Base-by-base conservation (phyloP, 2,329 filamentous ascomycete genomes). In the Aspergillus aculeatinus region DNA sequence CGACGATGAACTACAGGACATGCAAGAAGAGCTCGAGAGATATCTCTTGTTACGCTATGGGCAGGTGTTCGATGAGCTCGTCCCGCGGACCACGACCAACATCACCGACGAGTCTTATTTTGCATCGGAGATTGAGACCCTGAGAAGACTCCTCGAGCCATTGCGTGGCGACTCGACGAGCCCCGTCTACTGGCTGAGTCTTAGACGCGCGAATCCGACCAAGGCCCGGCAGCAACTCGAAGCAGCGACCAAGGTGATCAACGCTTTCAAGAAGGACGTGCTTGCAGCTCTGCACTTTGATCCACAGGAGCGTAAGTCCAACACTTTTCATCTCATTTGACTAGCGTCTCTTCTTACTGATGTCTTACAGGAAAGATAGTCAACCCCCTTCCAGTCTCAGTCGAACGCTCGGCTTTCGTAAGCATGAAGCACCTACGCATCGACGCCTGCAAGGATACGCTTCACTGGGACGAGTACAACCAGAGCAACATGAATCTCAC, bases 1-100 rank as follows among this genome's bases (percentile, higher is more conserved):
- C 68, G 87, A 87, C 67, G 76, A 82, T 1, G 81, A 83, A 52
- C 86, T 90, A 62, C 84, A 86, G 64, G 83, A 85, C 65, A 86
- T 89, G 52, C 88, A 90, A 71, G 74, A 78, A 5, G 85, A 88
- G 56, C 77, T 91, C 52, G 83, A 86, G 51, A 76, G 80, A 47
- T 90, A 87, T 87, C 83, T 85, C 51, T 84, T 87, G 61, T 78
- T 81, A 56, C 75, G 57, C 23, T 66, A 62, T 44, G 49, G 58
- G 3, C 42, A 48, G n/a, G 29, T 50, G 39, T n/a, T 25, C 27
- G 23, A 55, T 11, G 42, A 44, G 2, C 51, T 55, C 19, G 35
- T 44, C 39, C 25, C 39, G 10, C 61, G 55, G 16, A 51, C 5
- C 33, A 48, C 57, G 9, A 60, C 51, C 1, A 60, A 58, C 21